Base-by-base conservation (phyloP, 345 rosid species). In the Orychophragmus violaceus region DNA sequence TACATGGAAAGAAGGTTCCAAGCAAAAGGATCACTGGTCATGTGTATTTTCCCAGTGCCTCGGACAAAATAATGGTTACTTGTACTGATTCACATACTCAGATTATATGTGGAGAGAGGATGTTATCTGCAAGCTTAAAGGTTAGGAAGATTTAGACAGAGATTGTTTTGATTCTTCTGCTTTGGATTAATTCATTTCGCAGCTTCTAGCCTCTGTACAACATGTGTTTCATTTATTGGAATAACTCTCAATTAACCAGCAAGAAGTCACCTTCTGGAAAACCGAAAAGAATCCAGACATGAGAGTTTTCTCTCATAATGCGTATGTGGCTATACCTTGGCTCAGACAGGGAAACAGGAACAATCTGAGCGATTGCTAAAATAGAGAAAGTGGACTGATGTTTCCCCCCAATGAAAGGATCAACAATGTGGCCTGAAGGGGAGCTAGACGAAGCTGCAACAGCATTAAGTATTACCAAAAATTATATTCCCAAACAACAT, bases 401-500 rank as follows among this genome's bases (percentile, higher is more conserved):
- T 37, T 74, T 68, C 46, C 27, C 74, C 24, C 74, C 70, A 18
- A 77, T 76, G 8, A 84, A 74, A 70, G 90, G 89, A 17, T 69
- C 88, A 0, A 83, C 92, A 3, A n/a, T n/a, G n/a, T 90, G 95
- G 97, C 97, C 97, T 0, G 97, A 84, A 79, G 95, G 87, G 79
- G 82, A 81, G 62, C 81, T 90, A 59, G 69, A 54, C 17, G 73
- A 61, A 18, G 22, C 18, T 9, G 50, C 42, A 52, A 25, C 50
- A 33, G n/a, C n/a, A n/a, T n/a, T n/a, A n/a, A n/a, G n/a, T n/a
- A n/a, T n/a, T n/a, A n/a, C n/a, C n/a, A n/a, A n/a, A n/a, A n/a
- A n/a, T n/a, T n/a, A n/a, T n/a, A n/a, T n/a, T n/a, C n/a, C n/a
- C n/a, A n/a, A n/a, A n/a, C n/a, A n/a, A n/a, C n/a, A n/a, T n/a